Base-by-base conservation (phyloP, 2,329 filamentous ascomycete genomes). In the Pseudopithomyces chartarum region DNA sequence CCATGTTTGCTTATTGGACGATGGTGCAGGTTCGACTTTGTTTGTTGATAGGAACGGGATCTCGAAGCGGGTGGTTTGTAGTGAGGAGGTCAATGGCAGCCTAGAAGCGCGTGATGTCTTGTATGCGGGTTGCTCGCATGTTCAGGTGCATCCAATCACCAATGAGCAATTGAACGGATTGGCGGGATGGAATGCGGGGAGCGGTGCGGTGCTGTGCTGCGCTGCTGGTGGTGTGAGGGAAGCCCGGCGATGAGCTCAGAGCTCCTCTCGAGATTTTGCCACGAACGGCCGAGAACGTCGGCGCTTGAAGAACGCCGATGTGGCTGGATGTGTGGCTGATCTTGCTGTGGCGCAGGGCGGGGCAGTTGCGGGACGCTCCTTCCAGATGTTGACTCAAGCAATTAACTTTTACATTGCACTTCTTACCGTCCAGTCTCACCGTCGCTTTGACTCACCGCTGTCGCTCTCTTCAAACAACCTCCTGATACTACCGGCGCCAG, bases 1-100 rank as follows among this genome's bases (percentile, higher is more conserved):
- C 81, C 81, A 83, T 83, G 26, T 52, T 40, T 23, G 53, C 32
- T 39, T 29, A 6, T 46, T 10, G 22, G 17, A 26, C 26, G 29
- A 2, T 44, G n/a, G 32, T 34, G 39, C 12, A 13, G 13, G 12
- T 29, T 39, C 12, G n/a, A n/a, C n/a, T n/a, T 38, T 5, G 34
- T 38, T 38, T 26, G 46, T 56, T 56, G 53, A 43, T 50, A 43
- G 40, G n/a, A n/a, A n/a, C n/a, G n/a, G 47, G 54, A 33, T 34
- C 17, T 42, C 15, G 11, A 34, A 36, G 34, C 50, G 49, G 32
- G 43, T 42, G 23, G 33, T 55, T n/a, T 23, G 33, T 20, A 54
- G 38, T 11, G 44, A 36, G 44, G 45, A 44, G 26, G 38, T 48
- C 46, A 42, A 44, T 48, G 60, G 56, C 55, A 63, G 64, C 53